Evolutionary conservation across 1,284 basidiomycete genomes (phyloP).

Genomic region (Omphalotus olearius): DNA sequence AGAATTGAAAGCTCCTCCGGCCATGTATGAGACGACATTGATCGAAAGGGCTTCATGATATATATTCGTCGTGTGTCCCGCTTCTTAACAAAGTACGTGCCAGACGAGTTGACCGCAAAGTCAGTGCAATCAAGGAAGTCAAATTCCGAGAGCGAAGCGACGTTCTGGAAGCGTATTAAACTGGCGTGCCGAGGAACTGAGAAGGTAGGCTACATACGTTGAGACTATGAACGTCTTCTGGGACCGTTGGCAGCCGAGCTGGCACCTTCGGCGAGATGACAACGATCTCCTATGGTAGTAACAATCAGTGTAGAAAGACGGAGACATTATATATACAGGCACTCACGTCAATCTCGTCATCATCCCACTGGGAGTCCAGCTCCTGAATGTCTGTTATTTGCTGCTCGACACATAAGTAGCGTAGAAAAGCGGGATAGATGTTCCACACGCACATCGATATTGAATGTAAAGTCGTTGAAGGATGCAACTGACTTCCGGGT

Average conservation of each 20-base stretch:
- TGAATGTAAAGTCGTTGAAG: slow-evolving; percentile 30
- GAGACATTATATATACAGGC: background rate
- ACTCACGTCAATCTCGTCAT: slow-evolving; percentile 38
- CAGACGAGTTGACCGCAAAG: background rate
- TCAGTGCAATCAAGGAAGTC: slow-evolving; percentile 10
- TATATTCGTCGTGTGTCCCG: slow-evolving; percentile 32
- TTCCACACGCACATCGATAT: slow-evolving; percentile 30
- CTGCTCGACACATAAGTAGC: slow-evolving; percentile 18
- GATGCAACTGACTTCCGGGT: slow-evolving; percentile 2
- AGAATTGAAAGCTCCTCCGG: slow-evolving; percentile 55
- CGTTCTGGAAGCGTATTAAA: background rate
- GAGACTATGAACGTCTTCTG: slow-evolving; percentile 14
- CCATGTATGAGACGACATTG: slow-evolving; percentile 18
- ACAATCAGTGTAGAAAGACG: background rate
- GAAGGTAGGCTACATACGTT: background rate
- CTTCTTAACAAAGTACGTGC: slow-evolving; percentile 10
- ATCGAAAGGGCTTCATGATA: slow-evolving; percentile 46
- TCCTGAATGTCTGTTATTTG: slow-evolving; percentile 30
- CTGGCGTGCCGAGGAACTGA: background rate
- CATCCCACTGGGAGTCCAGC: slow-evolving; percentile 35
- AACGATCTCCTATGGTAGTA: slow-evolving; percentile 33
- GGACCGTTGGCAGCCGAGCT: slow-evolving; percentile 17
- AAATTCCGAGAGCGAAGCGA: slow-evolving; percentile 14
- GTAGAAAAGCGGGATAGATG: background rate
- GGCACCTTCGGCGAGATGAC: slow-evolving; percentile 31